Base-by-base conservation (phyloP, 495 filamentous ascomycete species). In the Hypoxylon lienhwacheense region DNA sequence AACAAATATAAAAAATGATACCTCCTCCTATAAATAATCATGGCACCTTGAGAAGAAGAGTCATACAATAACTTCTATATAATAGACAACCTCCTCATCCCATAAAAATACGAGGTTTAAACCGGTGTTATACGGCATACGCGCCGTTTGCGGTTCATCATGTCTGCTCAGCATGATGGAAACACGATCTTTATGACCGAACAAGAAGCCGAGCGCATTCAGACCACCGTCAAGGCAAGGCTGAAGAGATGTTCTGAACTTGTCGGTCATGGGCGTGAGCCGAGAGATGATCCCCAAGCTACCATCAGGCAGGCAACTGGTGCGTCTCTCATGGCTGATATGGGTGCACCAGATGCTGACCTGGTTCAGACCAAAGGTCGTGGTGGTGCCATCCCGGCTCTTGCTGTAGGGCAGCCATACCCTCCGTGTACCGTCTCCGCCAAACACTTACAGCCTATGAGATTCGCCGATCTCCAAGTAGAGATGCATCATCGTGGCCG, bases 401-500 rank as follows among this genome's bases (percentile, higher is more conserved):
- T 69, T 29, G 48, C 55, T 16, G 55, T 71, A 25, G 66, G 68
- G 6, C 37, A 63, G n/a, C 52, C 64, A 52, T 70, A 71, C 45
- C 65, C 67, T 11, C 69, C 69, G n/a, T 70, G 63, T 46, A 55
- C 43, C 46, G 15, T 51, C 31, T n/a, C 57, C 15, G 43, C 68
- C 19, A 20, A 58, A 28, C 44, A 63, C 12, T 39, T 71, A n/a
- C 25, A 68, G 49, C 67, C 67, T 2, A 66, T 71, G 45, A 62
- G 50, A 21, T 29, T 64, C 12, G 39, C 51, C 21, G 67, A 71
- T 32, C 54, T 81, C 1, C 33, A 12, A 16, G 56, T 77, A 11
- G 75, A 80, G 21, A 78, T 69, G 10, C 77, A 78, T 53, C 73
- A 80, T 52, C 65, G 74, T 11, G 73, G 70, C 2, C 44, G 14